Evolutionary conservation across 805 yeast genomes (phyloP), one percentile per base, ranked within the genome.

Genomic region (Nematodospora valgi): DNA sequence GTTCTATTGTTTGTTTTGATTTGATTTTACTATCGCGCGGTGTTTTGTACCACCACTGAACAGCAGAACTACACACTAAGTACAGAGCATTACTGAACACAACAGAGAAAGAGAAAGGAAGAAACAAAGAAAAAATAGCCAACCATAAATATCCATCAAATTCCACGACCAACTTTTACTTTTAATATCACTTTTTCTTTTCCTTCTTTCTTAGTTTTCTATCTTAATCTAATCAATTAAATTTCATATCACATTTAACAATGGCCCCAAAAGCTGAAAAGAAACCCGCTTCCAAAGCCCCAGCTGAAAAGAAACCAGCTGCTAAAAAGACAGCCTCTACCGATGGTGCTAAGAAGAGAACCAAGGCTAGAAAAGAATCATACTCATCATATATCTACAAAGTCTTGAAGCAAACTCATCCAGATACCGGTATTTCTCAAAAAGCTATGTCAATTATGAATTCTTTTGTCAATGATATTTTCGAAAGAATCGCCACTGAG

Each of bases 401-500:
- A 74, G 97, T 89, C 52, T 83, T 91, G 67, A 89, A 89, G 74
- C 97, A 91, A 79, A 89, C 97, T 46, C 98, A 91, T 74, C 98
- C 97, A 70, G 97, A 91, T 70, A 91, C 98, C 47, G 98, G 97
- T 86, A 91, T 91, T 67, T 89, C 98, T 56, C 95, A 88, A 74
- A 86, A 87, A 68, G 96, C 98, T 49, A 91, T 91, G 96, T 87
- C 96, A 50, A 91, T 91, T 69, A 82, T 91, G 91, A 91, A 91
- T 85, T 91, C 97, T 28, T 91, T 91, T 57, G 97, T 91, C 55
- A 89, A 88, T 74, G 97, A 91, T 72, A 87, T 89, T 64, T 91
- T 89, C 64, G 97, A 89, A 78, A 89, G 98, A 78, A 85, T 91
- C 58, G 97, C 97, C 56, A 72, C 91, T 57, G 97, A 89, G 76